Evolutionary conservation across 441 rosid genomes (phyloP).

Genomic region (Erysimum cheiri): DNA sequence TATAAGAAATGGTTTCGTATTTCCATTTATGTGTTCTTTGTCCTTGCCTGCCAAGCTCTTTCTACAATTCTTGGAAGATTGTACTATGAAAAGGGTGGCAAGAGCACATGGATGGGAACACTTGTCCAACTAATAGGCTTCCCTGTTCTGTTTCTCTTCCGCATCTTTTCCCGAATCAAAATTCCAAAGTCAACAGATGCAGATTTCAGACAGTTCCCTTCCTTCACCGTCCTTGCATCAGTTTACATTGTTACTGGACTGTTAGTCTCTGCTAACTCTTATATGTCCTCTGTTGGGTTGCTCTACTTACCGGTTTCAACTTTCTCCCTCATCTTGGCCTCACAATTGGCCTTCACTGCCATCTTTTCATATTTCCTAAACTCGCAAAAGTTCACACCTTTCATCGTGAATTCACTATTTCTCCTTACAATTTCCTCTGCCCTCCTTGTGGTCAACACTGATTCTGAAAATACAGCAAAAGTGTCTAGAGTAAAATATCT

Average conservation of each 20-base stretch:
- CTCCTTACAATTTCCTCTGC: constrained; percentile 49
- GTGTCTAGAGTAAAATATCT: constrained; percentile 44
- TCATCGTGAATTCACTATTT: constrained; percentile 47
- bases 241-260: constrained; percentile 47
- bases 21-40: constrained; percentile 43
- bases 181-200: background rate
- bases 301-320: constrained; percentile 47
- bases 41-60: constrained; percentile 51
- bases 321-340: constrained; percentile 49
- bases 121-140: constrained; percentile 54
- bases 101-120: constrained; percentile 59
- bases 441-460: constrained; percentile 48
- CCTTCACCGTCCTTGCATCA: constrained; percentile 33
- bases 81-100: constrained; percentile 58
- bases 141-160: constrained; percentile 54
- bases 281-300: constrained; percentile 43
- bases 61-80: constrained; percentile 53
- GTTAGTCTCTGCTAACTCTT: constrained; percentile 44
- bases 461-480: constrained; percentile 22
- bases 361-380: constrained; percentile 52
- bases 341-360: constrained; percentile 60
- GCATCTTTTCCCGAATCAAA: constrained; percentile 36
- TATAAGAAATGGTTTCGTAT: constrained; percentile 45
- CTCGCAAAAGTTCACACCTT: constrained; percentile 54
- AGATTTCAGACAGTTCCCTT: constrained; percentile 18